Base-by-base conservation (phyloP, 768 basidiomycete species). In the Vishniacozyma victoriae region DNA sequence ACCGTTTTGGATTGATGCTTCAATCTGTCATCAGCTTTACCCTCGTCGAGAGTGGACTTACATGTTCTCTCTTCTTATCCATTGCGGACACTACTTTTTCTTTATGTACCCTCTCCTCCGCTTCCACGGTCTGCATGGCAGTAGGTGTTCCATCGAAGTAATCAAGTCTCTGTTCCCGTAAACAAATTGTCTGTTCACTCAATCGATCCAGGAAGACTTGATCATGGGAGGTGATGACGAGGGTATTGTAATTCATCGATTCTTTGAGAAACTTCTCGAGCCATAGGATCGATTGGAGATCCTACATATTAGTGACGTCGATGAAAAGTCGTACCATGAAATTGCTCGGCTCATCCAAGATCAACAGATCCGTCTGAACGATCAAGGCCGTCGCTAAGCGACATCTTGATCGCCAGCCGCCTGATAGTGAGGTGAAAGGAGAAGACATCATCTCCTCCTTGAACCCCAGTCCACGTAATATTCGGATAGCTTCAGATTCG, bases 171-270 rank as follows among this genome's bases (percentile, higher is more conserved):
- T 75, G 73, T 39, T 80, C 72, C 4, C 81, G 76, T 31, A 86
- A 74, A n/a, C 80, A 74, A 25, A 85, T 77, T 0, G 79, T 78
- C 58, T 83, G 80, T 13, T 83, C 78, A 2, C 78, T 78, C 24
- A 84, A 77, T 5, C 74, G 70, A 53, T 82, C 77, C 22, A 81
- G 70, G 57, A 86, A 84, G 18, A 76, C 77, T 35, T 79, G 78
- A 63, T 85, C 84, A 56, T 85, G 84, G 0, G 83, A 79, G 20
- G 81, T 78, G 44, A 85, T 67, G 20, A 85, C 75, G n/a, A 84
- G 67, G 0, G 81, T 82, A n/a, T 16, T 55, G 38, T 18, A 62
- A 60, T 41, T 75, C 68, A 35, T 37, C 23, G 70, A 73, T 18
- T 71, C 64, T 38, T 46, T 43, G 4, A 84, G 74, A 56, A 80